Evolutionary conservation across 805 yeast genomes (phyloP).

Genomic region (Suhomyces sp.): DNA sequence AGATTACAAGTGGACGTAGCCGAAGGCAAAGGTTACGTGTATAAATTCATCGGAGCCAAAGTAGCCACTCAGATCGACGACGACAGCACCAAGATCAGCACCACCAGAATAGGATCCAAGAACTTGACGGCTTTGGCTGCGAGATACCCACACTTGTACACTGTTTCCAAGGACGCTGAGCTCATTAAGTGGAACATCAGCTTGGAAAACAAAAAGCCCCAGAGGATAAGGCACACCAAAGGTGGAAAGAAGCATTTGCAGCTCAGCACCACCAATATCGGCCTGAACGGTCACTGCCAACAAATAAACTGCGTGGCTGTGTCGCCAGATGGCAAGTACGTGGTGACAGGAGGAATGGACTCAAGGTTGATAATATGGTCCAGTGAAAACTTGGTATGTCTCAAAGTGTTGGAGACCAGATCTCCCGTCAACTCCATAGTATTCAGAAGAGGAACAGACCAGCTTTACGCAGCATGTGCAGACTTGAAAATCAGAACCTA

Average conservation of each 20-base stretch:
- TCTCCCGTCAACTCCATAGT: slow-evolving; percentile 70
- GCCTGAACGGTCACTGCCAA: slow-evolving; percentile 69
- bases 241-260: slow-evolving; percentile 54
- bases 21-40: slow-evolving; percentile 81
- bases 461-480: slow-evolving; percentile 87
- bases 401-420: slow-evolving; percentile 74
- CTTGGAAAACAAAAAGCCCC: slow-evolving; percentile 51
- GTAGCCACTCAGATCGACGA: slow-evolving; percentile 41
- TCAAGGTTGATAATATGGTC: slow-evolving; percentile 83
- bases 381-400: slow-evolving; percentile 68
- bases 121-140: slow-evolving; percentile 56
- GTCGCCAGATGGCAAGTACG: slow-evolving; percentile 80
- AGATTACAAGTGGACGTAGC: slow-evolving; percentile 87
- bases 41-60: slow-evolving; percentile 58
- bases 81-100: slow-evolving; percentile 28
- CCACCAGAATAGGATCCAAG: slow-evolving; percentile 60
- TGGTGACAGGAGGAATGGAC: slow-evolving; percentile 90
- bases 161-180: slow-evolving; percentile 78
- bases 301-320: slow-evolving; percentile 78
- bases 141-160: slow-evolving; percentile 61
- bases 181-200: slow-evolving; percentile 77
- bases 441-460: slow-evolving; percentile 79
- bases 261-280: slow-evolving; percentile 44
- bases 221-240: slow-evolving; percentile 57
- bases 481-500: slow-evolving; percentile 88